Evolutionary conservation across 2,329 filamentous ascomycete genomes (phyloP).

Genomic region (Pseudocercospora macadamiae): DNA sequence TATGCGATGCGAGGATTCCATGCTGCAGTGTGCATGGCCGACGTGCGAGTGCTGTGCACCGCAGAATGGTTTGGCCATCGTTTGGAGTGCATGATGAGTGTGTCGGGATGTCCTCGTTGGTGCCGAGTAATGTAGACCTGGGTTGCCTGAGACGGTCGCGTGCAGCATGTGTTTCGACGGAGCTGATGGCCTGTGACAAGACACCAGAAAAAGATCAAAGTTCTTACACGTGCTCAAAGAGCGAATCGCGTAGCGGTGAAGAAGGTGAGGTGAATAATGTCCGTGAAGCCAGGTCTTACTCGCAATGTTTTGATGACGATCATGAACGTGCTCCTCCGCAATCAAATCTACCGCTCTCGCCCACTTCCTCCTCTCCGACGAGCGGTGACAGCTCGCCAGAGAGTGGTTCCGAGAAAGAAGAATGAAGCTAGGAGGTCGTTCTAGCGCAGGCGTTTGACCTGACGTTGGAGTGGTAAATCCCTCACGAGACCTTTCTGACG

Average conservation of each 20-base stretch:
- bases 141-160: not conserved
- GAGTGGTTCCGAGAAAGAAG: not conserved
- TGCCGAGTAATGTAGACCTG: not conserved
- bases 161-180: not conserved
- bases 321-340: not conserved
- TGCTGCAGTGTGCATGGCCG: no score
- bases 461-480: slow-evolving; percentile 3
- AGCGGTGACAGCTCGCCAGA: not conserved
- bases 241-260: not conserved
- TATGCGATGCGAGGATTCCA: not conserved
- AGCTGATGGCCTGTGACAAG: not conserved
- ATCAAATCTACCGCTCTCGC: slow-evolving; percentile 4
- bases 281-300: not conserved
- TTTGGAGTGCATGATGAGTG: not conserved
- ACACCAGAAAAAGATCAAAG: not conserved
- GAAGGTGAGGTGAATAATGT: not conserved
- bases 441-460: slow-evolving; percentile 6
- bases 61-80: not conserved
- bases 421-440: not conserved
- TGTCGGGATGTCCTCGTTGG: slow-evolving; percentile 1
- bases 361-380: not conserved
- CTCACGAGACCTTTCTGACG: not conserved
- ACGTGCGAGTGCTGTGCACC: not conserved
- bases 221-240: not conserved
- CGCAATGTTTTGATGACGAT: not conserved